Percentiles rank a stretch among this genome's conserved stretches.
phyloP scores from a whole-genome alignment of 805 yeast genomes.

The Saturnispora sekii region DNA sequence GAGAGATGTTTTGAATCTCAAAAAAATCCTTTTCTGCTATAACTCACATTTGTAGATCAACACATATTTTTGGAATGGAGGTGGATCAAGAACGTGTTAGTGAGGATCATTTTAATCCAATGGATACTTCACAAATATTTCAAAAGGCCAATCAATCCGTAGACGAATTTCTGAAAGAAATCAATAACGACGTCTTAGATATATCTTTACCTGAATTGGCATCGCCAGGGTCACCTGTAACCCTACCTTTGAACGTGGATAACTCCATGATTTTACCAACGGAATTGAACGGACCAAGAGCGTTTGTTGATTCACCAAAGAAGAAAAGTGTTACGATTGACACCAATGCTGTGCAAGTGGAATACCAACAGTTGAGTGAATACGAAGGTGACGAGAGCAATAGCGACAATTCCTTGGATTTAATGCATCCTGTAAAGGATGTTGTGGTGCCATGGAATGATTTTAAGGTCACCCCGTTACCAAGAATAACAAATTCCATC shows the following conservation, averaged over 20 bases:
- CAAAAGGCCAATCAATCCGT: slow-evolving; percentile 28
- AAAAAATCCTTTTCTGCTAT: not conserved
- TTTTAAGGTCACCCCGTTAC: slow-evolving; percentile 24
- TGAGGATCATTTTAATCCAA: not conserved
- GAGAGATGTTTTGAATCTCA: too few species aligned
- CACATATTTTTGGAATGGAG: not conserved
- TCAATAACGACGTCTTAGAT: slow-evolving; percentile 10
- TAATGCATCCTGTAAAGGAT: not conserved
- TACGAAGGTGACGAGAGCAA: slow-evolving; percentile 14
- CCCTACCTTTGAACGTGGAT: slow-evolving; percentile 8
- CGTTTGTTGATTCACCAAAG: slow-evolving; percentile 14
- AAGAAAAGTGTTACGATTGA: slow-evolving; percentile 32
- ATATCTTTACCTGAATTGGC: slow-evolving; percentile 10
- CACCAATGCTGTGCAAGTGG: slow-evolving; percentile 29
- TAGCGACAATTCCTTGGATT: not conserved
- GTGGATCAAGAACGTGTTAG: not conserved
- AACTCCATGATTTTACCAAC: not conserved
- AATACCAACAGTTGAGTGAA: slow-evolving; percentile 24
- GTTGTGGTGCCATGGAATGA: slow-evolving; percentile 1
- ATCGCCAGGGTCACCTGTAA: slow-evolving; percentile 7
- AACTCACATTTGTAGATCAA: not conserved
- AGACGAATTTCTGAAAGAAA: slow-evolving; percentile 30
- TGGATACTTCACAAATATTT: slow-evolving; percentile 15
- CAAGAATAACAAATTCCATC: slow-evolving; percentile 28
- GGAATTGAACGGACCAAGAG: slow-evolving; percentile 23